Conservation (phyloP, 2,329 filamentous ascomycete species). For the Calycina marina region DNA sequence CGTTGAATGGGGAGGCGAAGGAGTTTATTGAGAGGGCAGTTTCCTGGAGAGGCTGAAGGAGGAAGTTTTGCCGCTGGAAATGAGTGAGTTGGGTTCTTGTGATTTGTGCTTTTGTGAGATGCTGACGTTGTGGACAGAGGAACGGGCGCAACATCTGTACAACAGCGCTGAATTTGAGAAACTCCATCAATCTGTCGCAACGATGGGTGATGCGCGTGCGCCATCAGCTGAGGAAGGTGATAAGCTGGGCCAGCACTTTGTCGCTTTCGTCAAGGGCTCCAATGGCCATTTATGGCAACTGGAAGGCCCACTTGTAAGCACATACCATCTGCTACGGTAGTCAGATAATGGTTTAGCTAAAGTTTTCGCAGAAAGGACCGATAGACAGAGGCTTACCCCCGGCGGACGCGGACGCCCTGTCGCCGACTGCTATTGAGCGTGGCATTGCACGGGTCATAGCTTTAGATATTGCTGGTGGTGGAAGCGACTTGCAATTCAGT, state of each 20-base stretch:
- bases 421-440: conserved; percentile 56
- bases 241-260: conserved; percentile 1
- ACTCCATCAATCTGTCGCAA: conserved; percentile 67
- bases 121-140: too few relatives aligned
- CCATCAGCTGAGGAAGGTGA: conserved; percentile 44
- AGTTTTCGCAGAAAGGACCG: conserved; percentile 38
- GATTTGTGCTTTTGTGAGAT: too few relatives aligned
- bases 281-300: neutral
- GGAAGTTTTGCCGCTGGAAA: conserved; percentile 54
- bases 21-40: conserved; percentile 41
- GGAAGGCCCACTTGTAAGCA: neutral
- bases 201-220: conserved; percentile 59
- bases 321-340: neutral
- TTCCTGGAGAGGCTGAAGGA: conserved; percentile 37
- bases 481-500: conserved; percentile 9
- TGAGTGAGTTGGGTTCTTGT: conserved; percentile 24
- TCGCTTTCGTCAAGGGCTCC: conserved; percentile 1
- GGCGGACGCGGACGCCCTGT: conserved; percentile 54
- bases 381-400: conserved; percentile 25
- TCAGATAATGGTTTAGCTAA: too few relatives aligned
- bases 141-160: conserved; percentile 64
- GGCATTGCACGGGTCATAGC: conserved; percentile 8
- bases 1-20: conserved; percentile 61
- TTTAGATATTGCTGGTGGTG: conserved; percentile 6
- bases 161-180: conserved; percentile 58